Conservation (phyloP, 306 rosid species). For the Nissolia schottii region DNA sequence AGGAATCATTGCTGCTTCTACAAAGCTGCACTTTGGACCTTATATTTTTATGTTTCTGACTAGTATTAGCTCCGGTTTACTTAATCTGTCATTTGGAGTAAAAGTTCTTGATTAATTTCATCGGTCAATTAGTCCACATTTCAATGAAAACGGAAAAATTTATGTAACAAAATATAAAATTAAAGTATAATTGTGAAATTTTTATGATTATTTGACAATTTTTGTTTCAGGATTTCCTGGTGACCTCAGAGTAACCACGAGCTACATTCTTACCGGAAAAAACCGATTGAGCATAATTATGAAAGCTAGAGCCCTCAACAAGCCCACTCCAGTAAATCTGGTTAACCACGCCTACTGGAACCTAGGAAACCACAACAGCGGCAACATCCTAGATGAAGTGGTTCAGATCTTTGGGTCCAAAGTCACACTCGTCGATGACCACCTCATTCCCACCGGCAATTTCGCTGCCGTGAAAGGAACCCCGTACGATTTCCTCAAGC, state of each 20-base stretch:
- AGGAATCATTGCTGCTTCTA: no score
- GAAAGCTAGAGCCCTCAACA: slow-evolving; percentile 59
- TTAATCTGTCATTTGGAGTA: no score
- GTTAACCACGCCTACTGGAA: slow-evolving; percentile 65
- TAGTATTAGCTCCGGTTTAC: no score
- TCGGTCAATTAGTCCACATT: no score
- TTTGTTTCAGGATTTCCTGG: slow-evolving; percentile 61
- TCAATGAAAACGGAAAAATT: no score
- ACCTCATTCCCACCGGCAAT: slow-evolving; percentile 57
- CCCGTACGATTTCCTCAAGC: slow-evolving; percentile 66
- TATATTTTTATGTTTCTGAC: no score
- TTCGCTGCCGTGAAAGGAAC: slow-evolving; percentile 47
- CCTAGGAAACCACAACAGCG: slow-evolving; percentile 62
- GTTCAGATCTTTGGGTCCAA: slow-evolving; percentile 51
- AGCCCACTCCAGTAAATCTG: slow-evolving; percentile 65
- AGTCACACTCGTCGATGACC: slow-evolving; percentile 42
- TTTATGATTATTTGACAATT: not conserved
- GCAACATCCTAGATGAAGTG: slow-evolving; percentile 42
- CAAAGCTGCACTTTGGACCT: no score
- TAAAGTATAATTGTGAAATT: no score
- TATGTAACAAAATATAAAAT: no score
- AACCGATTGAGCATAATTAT: slow-evolving; percentile 35
- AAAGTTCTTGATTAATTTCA: no score
- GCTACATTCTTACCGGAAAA: slow-evolving; percentile 31
- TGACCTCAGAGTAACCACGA: slow-evolving; percentile 39